Evolutionary conservation across 371 early-diverging fungal species (phyloP).

Genomic region (Syncephalastrum racemosum): DNA sequence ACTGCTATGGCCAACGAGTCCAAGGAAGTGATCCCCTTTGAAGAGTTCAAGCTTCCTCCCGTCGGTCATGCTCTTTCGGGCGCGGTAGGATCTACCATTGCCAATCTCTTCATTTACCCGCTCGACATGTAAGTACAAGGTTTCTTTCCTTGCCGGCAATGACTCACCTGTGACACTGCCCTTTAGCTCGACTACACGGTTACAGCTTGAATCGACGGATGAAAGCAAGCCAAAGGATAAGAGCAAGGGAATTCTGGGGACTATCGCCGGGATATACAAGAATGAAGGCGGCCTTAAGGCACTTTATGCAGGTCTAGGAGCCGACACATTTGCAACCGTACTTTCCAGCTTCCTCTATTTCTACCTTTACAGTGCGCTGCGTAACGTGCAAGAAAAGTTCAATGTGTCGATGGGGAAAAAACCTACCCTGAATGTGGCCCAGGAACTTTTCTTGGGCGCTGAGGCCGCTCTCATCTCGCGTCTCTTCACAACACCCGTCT

Average conservation of each 20-base stretch:
- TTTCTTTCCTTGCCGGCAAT: neutral
- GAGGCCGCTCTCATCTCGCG: conserved; percentile 62
- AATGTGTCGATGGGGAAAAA: conserved; percentile 39
- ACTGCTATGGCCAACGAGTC: no score
- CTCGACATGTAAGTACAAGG: conserved; percentile 48
- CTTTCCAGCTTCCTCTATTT: conserved; percentile 63
- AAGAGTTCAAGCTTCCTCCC: conserved; percentile 57
- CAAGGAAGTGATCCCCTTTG: conserved; percentile 35
- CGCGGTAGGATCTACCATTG: conserved; percentile 57
- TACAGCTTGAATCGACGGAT: conserved; percentile 30
- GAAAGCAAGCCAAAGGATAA: conserved; percentile 14
- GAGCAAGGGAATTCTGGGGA: conserved; percentile 30
- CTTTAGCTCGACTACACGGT: conserved; percentile 40
- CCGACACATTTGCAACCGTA: conserved; percentile 59
- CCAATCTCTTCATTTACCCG: conserved; percentile 61
- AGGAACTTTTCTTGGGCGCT: conserved; percentile 61
- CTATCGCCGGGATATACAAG: conserved; percentile 44
- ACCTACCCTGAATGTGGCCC: conserved; percentile 47
- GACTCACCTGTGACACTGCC: neutral
- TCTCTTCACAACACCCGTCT: conserved; percentile 59
- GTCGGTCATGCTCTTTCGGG: conserved; percentile 63
- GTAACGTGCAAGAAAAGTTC: conserved; percentile 55
- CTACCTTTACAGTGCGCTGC: conserved; percentile 57
- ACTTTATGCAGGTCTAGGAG: conserved; percentile 55
- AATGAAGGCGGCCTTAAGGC: conserved; percentile 55